Percentiles rank a stretch among this genome's conserved stretches.
phyloP scores from a whole-genome alignment of 805 yeast genomes.

The Candida ovalis region DNA sequence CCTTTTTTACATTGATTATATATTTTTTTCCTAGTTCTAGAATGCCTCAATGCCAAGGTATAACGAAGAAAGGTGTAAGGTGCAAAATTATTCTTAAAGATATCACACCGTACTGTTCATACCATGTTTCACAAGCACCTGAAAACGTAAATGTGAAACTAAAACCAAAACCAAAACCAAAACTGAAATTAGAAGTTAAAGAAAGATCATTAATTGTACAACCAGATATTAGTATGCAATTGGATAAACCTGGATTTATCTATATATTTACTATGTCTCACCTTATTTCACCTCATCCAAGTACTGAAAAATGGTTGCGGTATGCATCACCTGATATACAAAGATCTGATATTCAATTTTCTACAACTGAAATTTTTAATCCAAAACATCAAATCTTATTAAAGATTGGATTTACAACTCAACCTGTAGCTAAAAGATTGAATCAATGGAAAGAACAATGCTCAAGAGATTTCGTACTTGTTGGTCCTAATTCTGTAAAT shows the following conservation, averaged over 20 bases:
- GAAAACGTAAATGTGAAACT: neutral
- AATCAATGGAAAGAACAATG: constrained; percentile 53
- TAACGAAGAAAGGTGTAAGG: constrained; percentile 36
- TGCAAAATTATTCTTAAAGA: constrained; percentile 33
- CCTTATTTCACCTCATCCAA: constrained; percentile 29
- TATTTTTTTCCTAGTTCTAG: neutral
- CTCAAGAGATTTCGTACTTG: constrained; percentile 39
- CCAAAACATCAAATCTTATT: constrained; percentile 38
- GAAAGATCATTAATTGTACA: too few species aligned
- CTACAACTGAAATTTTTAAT: constrained; percentile 32
- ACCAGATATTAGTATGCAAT: too few species aligned
- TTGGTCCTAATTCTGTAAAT: constrained; percentile 32
- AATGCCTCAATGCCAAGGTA: constrained; percentile 39
- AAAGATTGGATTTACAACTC: constrained; percentile 54
- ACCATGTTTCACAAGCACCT: constrained; percentile 26
- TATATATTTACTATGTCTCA: constrained; percentile 47
- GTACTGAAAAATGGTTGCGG: constrained; percentile 35
- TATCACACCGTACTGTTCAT: constrained; percentile 31
- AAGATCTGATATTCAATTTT: constrained; percentile 15
- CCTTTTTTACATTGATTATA: neutral
- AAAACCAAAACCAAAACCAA: neutral
- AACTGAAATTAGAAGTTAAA: too few species aligned
- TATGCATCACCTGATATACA: constrained; percentile 21
- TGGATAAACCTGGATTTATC: constrained; percentile 39
- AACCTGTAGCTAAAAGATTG: constrained; percentile 38